These are phyloP conservation scores for Heritiera littoralis DNA, from an alignment of 345 rosid genomes.

Conservation along the genomic window DNA sequence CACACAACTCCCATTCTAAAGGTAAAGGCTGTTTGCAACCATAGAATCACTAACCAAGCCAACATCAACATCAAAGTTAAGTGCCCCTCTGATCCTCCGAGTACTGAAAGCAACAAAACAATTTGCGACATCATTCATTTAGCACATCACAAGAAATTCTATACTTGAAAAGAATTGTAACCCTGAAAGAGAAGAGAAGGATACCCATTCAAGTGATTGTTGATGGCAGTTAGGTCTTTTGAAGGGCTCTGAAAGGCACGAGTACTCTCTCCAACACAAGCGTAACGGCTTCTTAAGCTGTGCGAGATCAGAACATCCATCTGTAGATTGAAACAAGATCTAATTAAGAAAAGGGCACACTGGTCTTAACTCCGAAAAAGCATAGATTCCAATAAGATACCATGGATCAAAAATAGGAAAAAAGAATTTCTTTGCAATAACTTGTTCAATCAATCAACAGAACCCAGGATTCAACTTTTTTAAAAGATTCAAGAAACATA, in stretches of 20 bases:
- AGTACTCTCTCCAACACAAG: conserved; percentile 98
- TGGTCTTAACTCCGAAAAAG: background rate
- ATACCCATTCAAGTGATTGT: conserved; percentile 84
- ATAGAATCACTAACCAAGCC: conserved; percentile 94
- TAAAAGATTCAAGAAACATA: background rate
- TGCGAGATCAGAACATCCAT: conserved; percentile 93
- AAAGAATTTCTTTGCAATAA: background rate
- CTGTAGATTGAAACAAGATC: conserved; percentile 37
- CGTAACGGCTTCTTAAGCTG: conserved; percentile 85
- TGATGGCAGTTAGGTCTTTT: conserved; percentile 85
- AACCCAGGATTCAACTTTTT: background rate
- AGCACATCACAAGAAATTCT: background rate
- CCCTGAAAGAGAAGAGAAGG: background rate
- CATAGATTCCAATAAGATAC: background rate
- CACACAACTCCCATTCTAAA: conserved; percentile 59
- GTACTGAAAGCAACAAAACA: conserved; percentile 39
- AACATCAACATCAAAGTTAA: conserved; percentile 78
- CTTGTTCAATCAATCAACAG: background rate
- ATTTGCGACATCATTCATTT: background rate
- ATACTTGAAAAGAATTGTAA: background rate
- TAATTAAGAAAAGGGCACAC: background rate
- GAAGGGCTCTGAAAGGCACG: conserved; percentile 98
- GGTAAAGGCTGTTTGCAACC: conserved; percentile 84
- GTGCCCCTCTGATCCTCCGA: conserved; percentile 63
- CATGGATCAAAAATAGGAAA: background rate